Conservation (phyloP, 176 grass and related monocot species). For the Miscanthus lutarioriparius region DNA sequence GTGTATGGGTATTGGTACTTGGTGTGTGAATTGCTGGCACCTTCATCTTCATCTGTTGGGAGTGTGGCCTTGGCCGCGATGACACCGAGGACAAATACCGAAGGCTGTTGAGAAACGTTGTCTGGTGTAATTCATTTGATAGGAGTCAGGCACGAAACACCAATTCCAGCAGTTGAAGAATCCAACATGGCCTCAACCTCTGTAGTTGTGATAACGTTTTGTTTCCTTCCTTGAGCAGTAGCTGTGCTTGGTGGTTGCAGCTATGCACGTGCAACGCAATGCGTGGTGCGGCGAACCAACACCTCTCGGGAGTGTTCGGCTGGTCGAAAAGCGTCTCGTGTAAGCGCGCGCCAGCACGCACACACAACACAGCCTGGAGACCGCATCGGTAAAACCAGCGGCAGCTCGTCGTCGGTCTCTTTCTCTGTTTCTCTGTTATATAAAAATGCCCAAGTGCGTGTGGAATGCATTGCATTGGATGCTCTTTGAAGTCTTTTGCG, state of each 20-base stretch:
- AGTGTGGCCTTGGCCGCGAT: background rate
- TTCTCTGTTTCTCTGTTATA: background rate
- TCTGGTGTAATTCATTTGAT: too few relatives aligned
- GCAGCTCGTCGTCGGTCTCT: background rate
- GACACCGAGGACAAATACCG: too few relatives aligned
- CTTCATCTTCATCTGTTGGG: background rate
- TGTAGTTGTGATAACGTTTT: background rate
- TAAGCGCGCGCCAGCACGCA: slow-evolving; percentile 29
- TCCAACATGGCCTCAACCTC: background rate
- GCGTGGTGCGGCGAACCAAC: background rate
- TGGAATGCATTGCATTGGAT: background rate
- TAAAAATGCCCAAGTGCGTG: background rate
- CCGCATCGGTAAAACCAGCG: background rate
- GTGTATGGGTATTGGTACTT: background rate
- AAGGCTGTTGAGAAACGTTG: too few relatives aligned
- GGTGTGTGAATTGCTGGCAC: background rate
- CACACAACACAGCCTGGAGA: background rate
- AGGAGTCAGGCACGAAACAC: too few relatives aligned
- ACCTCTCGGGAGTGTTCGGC: too few relatives aligned
- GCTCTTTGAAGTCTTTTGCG: background rate
- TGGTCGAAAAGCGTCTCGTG: too few relatives aligned
- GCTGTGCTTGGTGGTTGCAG: background rate
- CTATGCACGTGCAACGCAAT: background rate
- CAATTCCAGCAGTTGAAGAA: background rate
- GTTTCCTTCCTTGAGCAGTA: background rate